These are phyloP conservation scores for Protea cynaroides DNA, from an alignment of 164 flowering plant species.

Conservation along the genomic window DNA sequence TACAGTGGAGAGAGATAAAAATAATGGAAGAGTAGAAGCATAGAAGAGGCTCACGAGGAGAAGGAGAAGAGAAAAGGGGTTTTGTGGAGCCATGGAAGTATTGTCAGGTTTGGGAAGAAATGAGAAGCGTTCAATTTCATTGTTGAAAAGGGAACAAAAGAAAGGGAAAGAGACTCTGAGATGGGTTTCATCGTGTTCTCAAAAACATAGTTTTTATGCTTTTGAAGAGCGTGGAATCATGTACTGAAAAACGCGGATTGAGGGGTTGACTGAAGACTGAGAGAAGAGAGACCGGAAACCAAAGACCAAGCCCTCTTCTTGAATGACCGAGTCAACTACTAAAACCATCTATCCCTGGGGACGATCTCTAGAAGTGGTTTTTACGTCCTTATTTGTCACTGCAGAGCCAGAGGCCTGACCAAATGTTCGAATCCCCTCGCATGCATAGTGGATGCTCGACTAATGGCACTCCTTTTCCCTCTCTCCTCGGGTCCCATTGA, in stretches of 20 bases:
- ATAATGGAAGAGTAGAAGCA: slow-evolving; percentile 11
- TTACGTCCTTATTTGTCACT: too few relatives aligned
- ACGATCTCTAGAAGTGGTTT: too few relatives aligned
- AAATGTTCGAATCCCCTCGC: too few relatives aligned
- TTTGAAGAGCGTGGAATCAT: background rate
- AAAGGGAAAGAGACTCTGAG: background rate
- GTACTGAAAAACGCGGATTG: slow-evolving; percentile 17
- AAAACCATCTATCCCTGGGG: background rate
- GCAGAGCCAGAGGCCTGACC: too few relatives aligned
- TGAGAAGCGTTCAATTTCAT: slow-evolving; percentile 2
- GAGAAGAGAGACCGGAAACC: too few relatives aligned
- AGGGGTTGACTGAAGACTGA: slow-evolving; percentile 3
- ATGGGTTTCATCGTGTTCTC: background rate
- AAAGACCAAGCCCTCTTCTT: slow-evolving; percentile 16
- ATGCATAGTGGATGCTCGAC: too few relatives aligned
- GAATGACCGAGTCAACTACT: background rate
- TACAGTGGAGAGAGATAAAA: slow-evolving; percentile 42
- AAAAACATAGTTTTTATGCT: background rate
- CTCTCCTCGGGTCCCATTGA: too few relatives aligned
- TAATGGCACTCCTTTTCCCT: too few relatives aligned
- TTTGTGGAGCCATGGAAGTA: slow-evolving; percentile 35
- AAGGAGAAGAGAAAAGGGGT: slow-evolving; percentile 5
- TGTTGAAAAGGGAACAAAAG: background rate
- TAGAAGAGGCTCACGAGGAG: background rate
- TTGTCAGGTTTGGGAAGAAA: slow-evolving; percentile 11